Conservation (phyloP, 208 protist genomes). For the Wallacemonas rigidus region DNA sequence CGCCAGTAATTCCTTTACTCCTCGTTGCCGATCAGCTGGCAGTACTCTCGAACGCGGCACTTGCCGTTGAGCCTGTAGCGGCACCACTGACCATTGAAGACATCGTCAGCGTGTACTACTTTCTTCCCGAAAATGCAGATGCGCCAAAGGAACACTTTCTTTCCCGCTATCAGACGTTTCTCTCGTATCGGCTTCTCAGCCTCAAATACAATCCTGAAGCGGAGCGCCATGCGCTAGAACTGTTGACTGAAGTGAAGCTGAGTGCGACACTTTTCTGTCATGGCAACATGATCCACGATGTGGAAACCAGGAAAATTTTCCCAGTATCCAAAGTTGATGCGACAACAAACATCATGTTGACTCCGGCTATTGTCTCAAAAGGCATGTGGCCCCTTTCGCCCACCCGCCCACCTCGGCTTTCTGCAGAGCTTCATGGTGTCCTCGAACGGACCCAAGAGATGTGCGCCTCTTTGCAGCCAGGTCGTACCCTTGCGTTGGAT, state of each 20-base stretch:
- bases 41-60: background rate
- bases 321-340: background rate
- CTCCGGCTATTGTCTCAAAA: constrained; percentile 23
- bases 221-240: constrained; percentile 37
- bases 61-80: background rate
- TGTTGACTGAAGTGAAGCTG: constrained; percentile 42
- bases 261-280: constrained; percentile 49
- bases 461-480: background rate
- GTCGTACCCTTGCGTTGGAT: background rate
- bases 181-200: constrained; percentile 41
- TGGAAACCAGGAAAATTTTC: background rate
- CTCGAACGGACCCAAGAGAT: background rate
- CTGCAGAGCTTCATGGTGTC: background rate
- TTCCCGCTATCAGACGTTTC: constrained; percentile 28
- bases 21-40: background rate
- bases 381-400: constrained; percentile 33
- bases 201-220: constrained; percentile 24
- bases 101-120: constrained; percentile 49
- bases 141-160: constrained; percentile 47
- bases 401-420: background rate
- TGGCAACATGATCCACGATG: constrained; percentile 43
- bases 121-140: constrained; percentile 39
- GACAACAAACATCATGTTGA: constrained; percentile 10
- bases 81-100: constrained; percentile 43
- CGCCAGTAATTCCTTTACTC: constrained; percentile 17